Conservation (phyloP, 352 stramenopile species). For the Phytophthora melonis region DNA sequence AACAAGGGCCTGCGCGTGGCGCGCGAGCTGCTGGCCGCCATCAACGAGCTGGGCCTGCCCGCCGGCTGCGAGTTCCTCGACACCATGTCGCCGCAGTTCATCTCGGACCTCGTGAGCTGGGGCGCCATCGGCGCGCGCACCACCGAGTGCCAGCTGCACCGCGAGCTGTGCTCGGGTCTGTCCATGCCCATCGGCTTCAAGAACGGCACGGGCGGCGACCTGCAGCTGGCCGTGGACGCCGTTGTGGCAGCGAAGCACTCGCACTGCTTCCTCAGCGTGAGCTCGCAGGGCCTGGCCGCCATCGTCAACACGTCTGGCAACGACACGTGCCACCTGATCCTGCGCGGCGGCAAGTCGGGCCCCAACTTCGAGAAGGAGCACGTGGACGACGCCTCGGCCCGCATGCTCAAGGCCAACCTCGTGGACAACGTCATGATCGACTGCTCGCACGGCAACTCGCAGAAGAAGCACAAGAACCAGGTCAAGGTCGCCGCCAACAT, state of each 20-base stretch:
- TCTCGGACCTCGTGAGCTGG: constrained; percentile 90
- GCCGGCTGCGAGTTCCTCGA: constrained; percentile 91
- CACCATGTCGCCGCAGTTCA: constrained; percentile 93
- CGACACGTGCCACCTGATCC: constrained; percentile 89
- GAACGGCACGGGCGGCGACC: constrained; percentile 88
- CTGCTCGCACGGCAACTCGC: constrained; percentile 92
- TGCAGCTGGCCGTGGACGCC: constrained; percentile 89
- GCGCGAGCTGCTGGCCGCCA: constrained; percentile 82
- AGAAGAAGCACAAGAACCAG: constrained; percentile 92
- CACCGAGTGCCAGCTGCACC: constrained; percentile 91
- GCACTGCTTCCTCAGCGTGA: constrained; percentile 92
- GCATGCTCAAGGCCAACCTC: constrained; percentile 89
- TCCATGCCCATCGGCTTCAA: constrained; percentile 94
- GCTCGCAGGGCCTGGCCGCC: constrained; percentile 84
- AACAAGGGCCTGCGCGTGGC: constrained; percentile 91
- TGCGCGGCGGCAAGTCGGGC: constrained; percentile 86
- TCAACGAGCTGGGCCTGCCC: constrained; percentile 89
- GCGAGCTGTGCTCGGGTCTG: constrained; percentile 89
- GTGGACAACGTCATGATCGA: constrained; percentile 91
- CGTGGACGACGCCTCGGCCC: constrained; percentile 79
- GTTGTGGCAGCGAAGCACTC: constrained; percentile 84
- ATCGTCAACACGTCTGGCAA: constrained; percentile 92
- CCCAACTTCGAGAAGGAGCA: constrained; percentile 89
- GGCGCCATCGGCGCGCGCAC: constrained; percentile 91
- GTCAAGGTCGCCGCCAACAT: constrained; percentile 77